A percentile compares a stretch with the other conserved stretches of the same genome.
These are phyloP conservation scores for Amanita rimosa DNA, from an alignment of 768 basidiomycete genomes.

Conservation along the genomic window DNA sequence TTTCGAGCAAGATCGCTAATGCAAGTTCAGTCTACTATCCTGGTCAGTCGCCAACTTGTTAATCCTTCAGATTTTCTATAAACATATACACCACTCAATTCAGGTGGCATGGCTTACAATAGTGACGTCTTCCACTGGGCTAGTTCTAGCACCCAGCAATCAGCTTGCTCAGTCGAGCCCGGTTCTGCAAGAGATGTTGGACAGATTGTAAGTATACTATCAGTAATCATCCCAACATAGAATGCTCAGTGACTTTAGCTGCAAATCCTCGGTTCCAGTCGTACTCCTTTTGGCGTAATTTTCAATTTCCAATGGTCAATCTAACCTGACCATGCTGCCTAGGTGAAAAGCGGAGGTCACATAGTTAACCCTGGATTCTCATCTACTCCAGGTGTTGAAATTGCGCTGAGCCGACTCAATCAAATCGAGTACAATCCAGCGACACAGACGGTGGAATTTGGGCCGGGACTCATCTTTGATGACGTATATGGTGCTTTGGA, in stretches of 20 bases:
- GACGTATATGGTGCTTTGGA: constrained; percentile 32
- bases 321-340: background rate
- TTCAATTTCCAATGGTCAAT: no score
- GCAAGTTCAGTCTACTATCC: background rate
- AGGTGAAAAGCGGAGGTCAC: constrained; percentile 45
- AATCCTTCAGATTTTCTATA: no score
- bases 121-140: constrained; percentile 1
- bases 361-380: constrained; percentile 32
- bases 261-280: background rate
- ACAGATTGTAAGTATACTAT: background rate
- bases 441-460: constrained; percentile 18
- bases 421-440: constrained; percentile 20
- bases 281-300: background rate
- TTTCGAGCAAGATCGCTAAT: background rate
- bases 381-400: constrained; percentile 38
- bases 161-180: constrained; percentile 3
- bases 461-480: constrained; percentile 35
- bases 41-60: background rate
- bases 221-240: no score
- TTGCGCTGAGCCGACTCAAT: constrained; percentile 29
- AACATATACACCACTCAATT: no score
- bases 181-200: constrained; percentile 4
- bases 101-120: background rate
- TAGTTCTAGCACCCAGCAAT: background rate
- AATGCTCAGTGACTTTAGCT: background rate